A percentile compares a stretch with the other conserved stretches of the same genome.
These are phyloP conservation scores for Suhomyces ambrosiae DNA, from an alignment of 1,139 yeast genomes.

Conservation along the genomic window DNA sequence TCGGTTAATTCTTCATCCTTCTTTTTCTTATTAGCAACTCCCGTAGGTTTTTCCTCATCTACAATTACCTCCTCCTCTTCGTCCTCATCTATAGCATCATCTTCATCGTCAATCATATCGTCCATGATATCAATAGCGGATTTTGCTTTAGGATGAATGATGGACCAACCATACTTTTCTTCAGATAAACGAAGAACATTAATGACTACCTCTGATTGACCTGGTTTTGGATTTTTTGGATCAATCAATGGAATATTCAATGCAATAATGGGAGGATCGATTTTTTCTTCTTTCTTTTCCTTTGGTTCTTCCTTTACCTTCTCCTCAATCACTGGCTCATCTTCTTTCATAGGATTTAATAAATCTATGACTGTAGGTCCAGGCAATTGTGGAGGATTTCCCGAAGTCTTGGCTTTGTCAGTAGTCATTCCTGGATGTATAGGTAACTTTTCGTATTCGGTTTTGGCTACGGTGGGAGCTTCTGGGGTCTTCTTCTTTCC, in stretches of 20 bases:
- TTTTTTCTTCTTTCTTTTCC: conserved; percentile 32
- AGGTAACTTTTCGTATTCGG: conserved; percentile 21
- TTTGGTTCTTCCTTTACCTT: conserved; percentile 18
- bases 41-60: conserved; percentile 25
- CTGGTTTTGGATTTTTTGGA: conserved; percentile 55
- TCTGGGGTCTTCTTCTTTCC: conserved; percentile 15
- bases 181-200: conserved; percentile 82
- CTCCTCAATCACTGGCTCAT: conserved; percentile 8
- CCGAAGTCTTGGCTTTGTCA: conserved; percentile 16
- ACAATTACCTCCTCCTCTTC: conserved; percentile 51
- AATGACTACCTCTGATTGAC: conserved; percentile 70
- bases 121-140: conserved; percentile 63
- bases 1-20: conserved; percentile 46
- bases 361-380: conserved; percentile 23
- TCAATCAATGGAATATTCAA: conserved; percentile 60
- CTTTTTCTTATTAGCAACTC: conserved; percentile 25
- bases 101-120: conserved; percentile 61
- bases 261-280: conserved; percentile 46
- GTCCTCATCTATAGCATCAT: conserved; percentile 58
- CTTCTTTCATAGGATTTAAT: conserved; percentile 17
- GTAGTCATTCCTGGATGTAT: conserved; percentile 25
- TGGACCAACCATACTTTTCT: conserved; percentile 81
- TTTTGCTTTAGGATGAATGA: conserved; percentile 68
- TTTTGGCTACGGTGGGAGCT: conserved; percentile 17
- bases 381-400: conserved; percentile 15